These are phyloP conservation scores for Rhexocercosporidium sp. DNA, from an alignment of 2,329 filamentous ascomycete species.

Conservation along the genomic window DNA sequence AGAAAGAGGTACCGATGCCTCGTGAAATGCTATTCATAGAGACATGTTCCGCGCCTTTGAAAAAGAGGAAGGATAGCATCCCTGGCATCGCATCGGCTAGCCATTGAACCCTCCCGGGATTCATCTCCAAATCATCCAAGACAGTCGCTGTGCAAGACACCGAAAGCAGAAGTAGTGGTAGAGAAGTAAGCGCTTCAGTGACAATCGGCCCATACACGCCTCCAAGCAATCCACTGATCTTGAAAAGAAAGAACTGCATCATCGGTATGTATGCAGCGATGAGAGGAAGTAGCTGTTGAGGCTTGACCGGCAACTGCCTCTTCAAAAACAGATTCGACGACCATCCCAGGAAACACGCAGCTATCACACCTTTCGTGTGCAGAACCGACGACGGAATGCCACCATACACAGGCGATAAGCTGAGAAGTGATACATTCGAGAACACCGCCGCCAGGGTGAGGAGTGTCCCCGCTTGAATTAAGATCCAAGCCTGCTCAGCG, in stretches of 20 bases:
- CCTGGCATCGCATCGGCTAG: conserved; percentile 69
- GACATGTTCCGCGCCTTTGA: conserved; percentile 50
- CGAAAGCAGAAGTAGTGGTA: conserved; percentile 69
- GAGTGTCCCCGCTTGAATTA: conserved; percentile 48
- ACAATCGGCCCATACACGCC: conserved; percentile 74
- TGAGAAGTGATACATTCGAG: conserved; percentile 74
- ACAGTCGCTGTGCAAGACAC: conserved; percentile 67
- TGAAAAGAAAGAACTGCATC: conserved; percentile 73
- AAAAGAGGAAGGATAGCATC: conserved; percentile 68
- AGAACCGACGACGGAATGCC: conserved; percentile 76
- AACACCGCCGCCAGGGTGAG: conserved; percentile 65
- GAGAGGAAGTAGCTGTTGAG: conserved; percentile 66
- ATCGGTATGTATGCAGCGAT: conserved; percentile 77
- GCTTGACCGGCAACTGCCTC: conserved; percentile 53
- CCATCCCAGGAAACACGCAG: conserved; percentile 74
- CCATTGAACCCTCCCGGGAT: conserved; percentile 57
- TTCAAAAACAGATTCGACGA: conserved; percentile 65
- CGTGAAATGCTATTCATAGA: conserved; percentile 49
- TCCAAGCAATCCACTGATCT: conserved; percentile 68
- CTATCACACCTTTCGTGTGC: conserved; percentile 70
- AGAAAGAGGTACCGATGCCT: conserved; percentile 64
- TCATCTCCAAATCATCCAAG: conserved; percentile 64
- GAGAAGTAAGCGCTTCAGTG: conserved; percentile 75
- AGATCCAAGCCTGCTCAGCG: conserved; percentile 35
- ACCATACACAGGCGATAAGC: conserved; percentile 87